phyloP scores from a whole-genome alignment of 2,329 filamentous ascomycete species.

The Aspergillus phoenicis region DNA sequence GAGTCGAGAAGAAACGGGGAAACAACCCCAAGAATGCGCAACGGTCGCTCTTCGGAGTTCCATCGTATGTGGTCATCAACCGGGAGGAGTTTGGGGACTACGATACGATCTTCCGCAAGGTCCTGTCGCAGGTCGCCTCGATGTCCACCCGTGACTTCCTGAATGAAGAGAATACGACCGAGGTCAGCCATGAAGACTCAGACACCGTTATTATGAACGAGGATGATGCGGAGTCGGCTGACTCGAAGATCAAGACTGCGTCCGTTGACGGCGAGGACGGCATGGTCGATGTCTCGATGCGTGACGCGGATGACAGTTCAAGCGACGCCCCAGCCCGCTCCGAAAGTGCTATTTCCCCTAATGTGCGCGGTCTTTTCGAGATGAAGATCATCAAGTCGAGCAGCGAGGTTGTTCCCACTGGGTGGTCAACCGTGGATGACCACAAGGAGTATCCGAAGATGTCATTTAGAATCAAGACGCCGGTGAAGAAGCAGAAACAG shows the following conservation, averaged over 20 bases:
- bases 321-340: slow-evolving; percentile 35
- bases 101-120: slow-evolving; percentile 75
- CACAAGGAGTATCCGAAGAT: slow-evolving; percentile 61
- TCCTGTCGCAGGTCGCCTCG: slow-evolving; percentile 73
- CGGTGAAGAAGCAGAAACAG: slow-evolving; percentile 17
- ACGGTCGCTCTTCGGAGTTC: slow-evolving; percentile 44
- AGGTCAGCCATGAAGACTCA: slow-evolving; percentile 59
- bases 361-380: slow-evolving; percentile 73
- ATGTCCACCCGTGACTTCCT: slow-evolving; percentile 73
- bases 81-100: slow-evolving; percentile 70
- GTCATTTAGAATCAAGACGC: slow-evolving; percentile 47
- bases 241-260: slow-evolving; percentile 70
- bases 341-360: slow-evolving; percentile 61
- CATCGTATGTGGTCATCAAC: slow-evolving; percentile 70
- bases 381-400: slow-evolving; percentile 64
- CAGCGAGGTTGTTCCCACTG: slow-evolving; percentile 66
- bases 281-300: slow-evolving; percentile 87
- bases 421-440: slow-evolving; percentile 66
- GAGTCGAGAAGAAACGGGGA: slow-evolving; percentile 30
- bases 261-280: slow-evolving; percentile 89
- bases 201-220: slow-evolving; percentile 69
- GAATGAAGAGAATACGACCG: slow-evolving; percentile 48
- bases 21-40: slow-evolving; percentile 29
- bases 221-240: slow-evolving; percentile 65
- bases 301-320: slow-evolving; percentile 54